A percentile compares a stretch with the other conserved stretches of the same genome.
phyloP scores from a whole-genome alignment of 192 early-diverging fungal species.

The Thamnidium elegans region DNA sequence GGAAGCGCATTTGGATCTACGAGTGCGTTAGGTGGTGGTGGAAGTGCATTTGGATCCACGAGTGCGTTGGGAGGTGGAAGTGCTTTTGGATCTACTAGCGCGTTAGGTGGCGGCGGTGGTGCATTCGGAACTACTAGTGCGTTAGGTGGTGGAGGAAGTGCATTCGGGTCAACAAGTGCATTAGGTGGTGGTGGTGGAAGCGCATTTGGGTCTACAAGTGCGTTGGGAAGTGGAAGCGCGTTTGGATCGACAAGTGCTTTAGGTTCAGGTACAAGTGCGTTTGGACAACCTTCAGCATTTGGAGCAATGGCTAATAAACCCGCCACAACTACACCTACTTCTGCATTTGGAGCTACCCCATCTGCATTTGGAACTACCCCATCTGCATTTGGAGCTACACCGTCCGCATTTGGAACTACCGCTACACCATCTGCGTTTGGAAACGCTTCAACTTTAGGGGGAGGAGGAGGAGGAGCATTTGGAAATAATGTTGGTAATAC shows the following conservation, averaged over 20 bases:
- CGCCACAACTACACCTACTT: background rate
- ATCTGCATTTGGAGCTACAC: slow-evolving; percentile 1
- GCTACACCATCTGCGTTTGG: slow-evolving; percentile 21
- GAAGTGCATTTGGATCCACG: slow-evolving; percentile 11
- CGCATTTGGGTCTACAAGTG: background rate
- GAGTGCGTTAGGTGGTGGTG: slow-evolving; percentile 21
- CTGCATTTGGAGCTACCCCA: slow-evolving; percentile 8
- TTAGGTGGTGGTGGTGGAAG: slow-evolving; percentile 2
- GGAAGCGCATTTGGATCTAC: slow-evolving; percentile 9
- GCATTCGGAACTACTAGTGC: slow-evolving; percentile 18
- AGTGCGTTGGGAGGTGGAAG: slow-evolving; percentile 19
- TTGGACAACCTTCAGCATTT: slow-evolving; percentile 11
- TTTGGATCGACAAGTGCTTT: slow-evolving; percentile 19
- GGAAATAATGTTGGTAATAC: no score
- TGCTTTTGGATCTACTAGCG: slow-evolving; percentile 12
- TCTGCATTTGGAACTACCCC: slow-evolving; percentile 1
- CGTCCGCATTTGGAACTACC: slow-evolving; percentile 14
- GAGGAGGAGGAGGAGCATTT: no score
- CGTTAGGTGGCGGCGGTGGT: slow-evolving; percentile 22
- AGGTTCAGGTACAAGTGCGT: slow-evolving; percentile 21
- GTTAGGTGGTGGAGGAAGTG: slow-evolving; percentile 12
- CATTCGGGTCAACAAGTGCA: slow-evolving; percentile 14
- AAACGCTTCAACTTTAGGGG: background rate
- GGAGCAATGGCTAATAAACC: background rate
- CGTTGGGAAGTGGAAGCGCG: slow-evolving; percentile 1